phyloP scores from a whole-genome alignment of 2,329 filamentous ascomycete species.

The Venturia carpophila region DNA sequence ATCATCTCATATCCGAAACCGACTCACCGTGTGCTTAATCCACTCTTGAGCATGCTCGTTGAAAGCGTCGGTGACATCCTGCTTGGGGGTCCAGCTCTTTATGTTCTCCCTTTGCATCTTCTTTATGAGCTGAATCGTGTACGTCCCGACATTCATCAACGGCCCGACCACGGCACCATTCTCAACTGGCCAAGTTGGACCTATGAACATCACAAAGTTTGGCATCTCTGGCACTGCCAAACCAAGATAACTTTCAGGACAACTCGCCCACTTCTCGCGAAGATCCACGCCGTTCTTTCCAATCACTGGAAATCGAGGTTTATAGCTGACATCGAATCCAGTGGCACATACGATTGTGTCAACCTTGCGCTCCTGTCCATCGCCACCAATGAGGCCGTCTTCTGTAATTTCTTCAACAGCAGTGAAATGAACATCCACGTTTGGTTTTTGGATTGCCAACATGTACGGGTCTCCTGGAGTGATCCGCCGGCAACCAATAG shows the following conservation, averaged over 20 bases:
- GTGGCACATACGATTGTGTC: constrained; percentile 34
- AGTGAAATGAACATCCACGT: constrained; percentile 30
- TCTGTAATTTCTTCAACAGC: constrained; percentile 26
- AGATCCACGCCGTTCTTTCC: constrained; percentile 26
- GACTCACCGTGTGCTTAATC: constrained; percentile 37
- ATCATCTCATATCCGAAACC: background rate
- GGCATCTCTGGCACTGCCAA: constrained; percentile 37
- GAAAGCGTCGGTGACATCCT: constrained; percentile 29
- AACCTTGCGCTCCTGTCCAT: constrained; percentile 26
- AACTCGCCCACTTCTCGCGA: constrained; percentile 38
- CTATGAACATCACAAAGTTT: constrained; percentile 29
- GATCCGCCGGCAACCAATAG: constrained; percentile 35
- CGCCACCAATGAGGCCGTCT: constrained; percentile 28
- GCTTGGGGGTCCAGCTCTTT: constrained; percentile 32
- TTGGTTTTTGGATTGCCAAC: constrained; percentile 32
- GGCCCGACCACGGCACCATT: constrained; percentile 41
- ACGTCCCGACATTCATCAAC: constrained; percentile 33
- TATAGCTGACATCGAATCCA: constrained; percentile 32
- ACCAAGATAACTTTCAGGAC: constrained; percentile 38
- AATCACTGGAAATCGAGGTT: constrained; percentile 23
- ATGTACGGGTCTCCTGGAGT: constrained; percentile 39
- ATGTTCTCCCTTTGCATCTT: constrained; percentile 38
- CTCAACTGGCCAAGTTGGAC: constrained; percentile 34
- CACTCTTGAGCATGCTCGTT: constrained; percentile 39
- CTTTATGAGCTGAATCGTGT: constrained; percentile 34